A percentile compares a stretch with the other conserved stretches of the same genome.
Conservation (phyloP, 2,329 filamentous ascomycete species). For the Beauveria sp. region DNA sequence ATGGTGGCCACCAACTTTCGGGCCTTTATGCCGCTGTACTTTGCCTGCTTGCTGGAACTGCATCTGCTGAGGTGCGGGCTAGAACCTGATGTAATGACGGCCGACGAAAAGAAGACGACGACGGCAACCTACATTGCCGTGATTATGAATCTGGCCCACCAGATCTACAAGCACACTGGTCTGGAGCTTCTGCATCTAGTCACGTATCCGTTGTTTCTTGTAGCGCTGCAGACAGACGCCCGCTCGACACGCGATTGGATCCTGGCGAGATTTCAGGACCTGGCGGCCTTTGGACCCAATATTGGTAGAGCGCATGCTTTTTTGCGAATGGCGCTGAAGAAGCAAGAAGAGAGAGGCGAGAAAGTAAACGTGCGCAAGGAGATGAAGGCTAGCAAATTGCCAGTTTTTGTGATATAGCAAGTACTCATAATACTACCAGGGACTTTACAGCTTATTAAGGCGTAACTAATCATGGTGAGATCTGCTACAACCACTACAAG, state of each 20-base stretch:
- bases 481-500: no score
- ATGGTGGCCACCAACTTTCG: conserved; percentile 27
- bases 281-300: conserved; percentile 25
- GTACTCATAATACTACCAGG: no score
- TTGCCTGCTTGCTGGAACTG: conserved; percentile 25
- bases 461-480: neutral
- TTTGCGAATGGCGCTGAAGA: conserved; percentile 13
- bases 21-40: conserved; percentile 27
- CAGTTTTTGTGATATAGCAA: conserved; percentile 1
- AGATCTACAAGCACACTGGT: conserved; percentile 25
- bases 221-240: conserved; percentile 27
- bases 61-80: conserved; percentile 11
- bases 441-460: neutral
- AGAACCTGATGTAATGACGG: neutral
- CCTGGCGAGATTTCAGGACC: conserved; percentile 22
- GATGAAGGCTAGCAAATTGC: neutral
- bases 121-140: conserved; percentile 3
- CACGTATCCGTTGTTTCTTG: conserved; percentile 29
- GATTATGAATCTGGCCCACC: conserved; percentile 26
- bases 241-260: conserved; percentile 27
- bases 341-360: neutral
- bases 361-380: neutral
- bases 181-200: conserved; percentile 24
- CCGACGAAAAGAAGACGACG: neutral
- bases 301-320: conserved; percentile 23